phyloP scores from a whole-genome alignment of 2,329 filamentous ascomycete species.

The Trichoderma oligosporum region DNA sequence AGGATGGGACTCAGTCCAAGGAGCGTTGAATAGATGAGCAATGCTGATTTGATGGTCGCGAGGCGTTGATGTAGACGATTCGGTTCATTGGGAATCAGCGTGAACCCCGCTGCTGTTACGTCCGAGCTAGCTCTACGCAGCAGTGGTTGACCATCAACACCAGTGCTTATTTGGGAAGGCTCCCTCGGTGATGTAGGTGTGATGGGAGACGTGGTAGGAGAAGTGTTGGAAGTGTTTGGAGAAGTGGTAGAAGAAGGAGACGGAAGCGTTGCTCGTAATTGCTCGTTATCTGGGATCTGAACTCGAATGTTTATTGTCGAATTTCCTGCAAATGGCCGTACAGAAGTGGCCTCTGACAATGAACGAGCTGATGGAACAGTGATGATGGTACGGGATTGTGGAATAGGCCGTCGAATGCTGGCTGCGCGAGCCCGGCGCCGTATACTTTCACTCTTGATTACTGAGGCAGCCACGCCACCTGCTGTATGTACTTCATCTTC shows the following conservation, averaged over 20 bases:
- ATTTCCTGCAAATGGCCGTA: constrained; percentile 40
- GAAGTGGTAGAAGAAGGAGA: constrained; percentile 36
- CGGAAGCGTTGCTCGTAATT: constrained; percentile 26
- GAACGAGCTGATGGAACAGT: constrained; percentile 26
- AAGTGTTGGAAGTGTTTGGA: constrained; percentile 13
- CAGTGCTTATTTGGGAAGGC: background rate
- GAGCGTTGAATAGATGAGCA: constrained; percentile 88
- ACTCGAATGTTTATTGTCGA: constrained; percentile 43
- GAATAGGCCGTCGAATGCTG: constrained; percentile 36
- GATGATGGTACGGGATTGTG: constrained; percentile 30
- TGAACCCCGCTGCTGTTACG: constrained; percentile 29
- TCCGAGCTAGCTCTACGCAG: constrained; percentile 31
- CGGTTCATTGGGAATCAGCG: constrained; percentile 33
- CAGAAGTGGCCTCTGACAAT: constrained; percentile 26
- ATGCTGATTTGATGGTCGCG: constrained; percentile 83
- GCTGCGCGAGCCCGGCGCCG: constrained; percentile 36
- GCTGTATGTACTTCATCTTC: constrained; percentile 37
- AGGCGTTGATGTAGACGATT: constrained; percentile 53
- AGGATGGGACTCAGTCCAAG: constrained; percentile 91
- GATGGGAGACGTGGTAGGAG: background rate
- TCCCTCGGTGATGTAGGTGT: background rate
- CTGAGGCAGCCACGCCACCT: constrained; percentile 33
- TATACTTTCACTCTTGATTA: constrained; percentile 34
- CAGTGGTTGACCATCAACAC: constrained; percentile 21
- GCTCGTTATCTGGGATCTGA: constrained; percentile 6